Evolutionary conservation across 768 basidiomycete genomes (phyloP).

Genomic region (Lentinula sp.): DNA sequence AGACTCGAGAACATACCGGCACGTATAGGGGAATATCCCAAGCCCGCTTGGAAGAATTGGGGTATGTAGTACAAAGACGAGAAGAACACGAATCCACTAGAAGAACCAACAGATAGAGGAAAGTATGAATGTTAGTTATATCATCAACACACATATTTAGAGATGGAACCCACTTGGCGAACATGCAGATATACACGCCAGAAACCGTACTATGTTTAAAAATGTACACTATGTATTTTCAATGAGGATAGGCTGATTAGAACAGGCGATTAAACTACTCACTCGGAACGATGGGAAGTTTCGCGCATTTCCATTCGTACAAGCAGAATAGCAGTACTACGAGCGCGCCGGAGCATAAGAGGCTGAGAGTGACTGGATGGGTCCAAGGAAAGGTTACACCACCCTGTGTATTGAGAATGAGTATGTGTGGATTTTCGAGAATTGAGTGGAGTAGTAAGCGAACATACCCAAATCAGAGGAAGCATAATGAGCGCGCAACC

Average conservation of each 20-base stretch:
- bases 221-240: conserved; percentile 50
- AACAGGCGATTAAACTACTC: conserved; percentile 14
- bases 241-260: neutral
- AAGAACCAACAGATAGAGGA: neutral
- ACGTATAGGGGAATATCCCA: conserved; percentile 59
- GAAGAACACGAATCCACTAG: conserved; percentile 55
- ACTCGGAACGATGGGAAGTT: conserved; percentile 71
- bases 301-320: conserved; percentile 69
- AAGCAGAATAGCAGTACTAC: conserved; percentile 53
- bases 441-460: neutral
- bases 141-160: neutral
- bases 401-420: conserved; percentile 34
- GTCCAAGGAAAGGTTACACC: conserved; percentile 70
- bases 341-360: conserved; percentile 49
- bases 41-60: conserved; percentile 67
- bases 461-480: conserved; percentile 62
- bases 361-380: conserved; percentile 56
- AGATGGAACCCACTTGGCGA: conserved; percentile 43
- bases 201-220: conserved; percentile 61
- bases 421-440: neutral
- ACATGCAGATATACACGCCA: conserved; percentile 65
- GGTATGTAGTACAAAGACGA: conserved; percentile 68
- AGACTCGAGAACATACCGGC: conserved; percentile 18
- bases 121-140: no score
- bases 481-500: conserved; percentile 61